These are phyloP conservation scores for Actinidia arguta DNA, from an alignment of 179 eudicot genomes.

Conservation along the genomic window DNA sequence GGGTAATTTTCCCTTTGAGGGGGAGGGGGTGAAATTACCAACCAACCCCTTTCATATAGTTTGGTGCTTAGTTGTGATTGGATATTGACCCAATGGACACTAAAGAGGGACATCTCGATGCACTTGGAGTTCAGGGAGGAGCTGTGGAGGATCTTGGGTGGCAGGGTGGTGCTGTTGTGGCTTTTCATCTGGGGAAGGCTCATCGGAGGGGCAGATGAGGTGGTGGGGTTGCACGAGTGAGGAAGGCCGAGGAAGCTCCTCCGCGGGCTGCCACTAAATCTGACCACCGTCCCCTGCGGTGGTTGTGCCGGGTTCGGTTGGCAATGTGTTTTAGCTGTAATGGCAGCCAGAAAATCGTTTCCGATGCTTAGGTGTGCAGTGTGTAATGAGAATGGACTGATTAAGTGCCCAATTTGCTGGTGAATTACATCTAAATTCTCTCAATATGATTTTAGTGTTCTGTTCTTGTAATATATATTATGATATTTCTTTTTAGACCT, in stretches of 20 bases:
- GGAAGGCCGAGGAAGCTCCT: slow-evolving; percentile 57
- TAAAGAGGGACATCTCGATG: slow-evolving; percentile 77
- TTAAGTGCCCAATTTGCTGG: slow-evolving; percentile 72
- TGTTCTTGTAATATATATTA: not conserved
- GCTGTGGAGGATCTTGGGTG: slow-evolving; percentile 64
- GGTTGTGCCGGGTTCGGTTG: slow-evolving; percentile 76
- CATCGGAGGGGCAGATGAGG: slow-evolving; percentile 87
- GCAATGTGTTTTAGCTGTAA: slow-evolving; percentile 62
- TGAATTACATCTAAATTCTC: slow-evolving; percentile 13
- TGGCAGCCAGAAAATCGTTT: slow-evolving; percentile 66
- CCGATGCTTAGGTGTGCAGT: slow-evolving; percentile 53
- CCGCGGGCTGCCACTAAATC: slow-evolving; percentile 53
- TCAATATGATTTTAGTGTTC: slow-evolving; percentile 34
- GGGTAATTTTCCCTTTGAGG: too few relatives aligned
- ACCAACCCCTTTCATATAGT: too few relatives aligned
- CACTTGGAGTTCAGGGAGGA: slow-evolving; percentile 76
- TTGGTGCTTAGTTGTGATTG: too few relatives aligned
- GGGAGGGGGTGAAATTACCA: too few relatives aligned
- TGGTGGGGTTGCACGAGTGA: slow-evolving; percentile 63
- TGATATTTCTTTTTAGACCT: not conserved
- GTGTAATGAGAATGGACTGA: slow-evolving; percentile 91
- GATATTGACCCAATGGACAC: too few relatives aligned
- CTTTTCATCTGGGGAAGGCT: slow-evolving; percentile 70
- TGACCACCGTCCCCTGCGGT: slow-evolving; percentile 48
- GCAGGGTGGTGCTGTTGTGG: slow-evolving; percentile 63